Evolutionary conservation across 2,329 filamentous ascomycete genomes (phyloP).

Genomic region (Coniella lustricola): DNA sequence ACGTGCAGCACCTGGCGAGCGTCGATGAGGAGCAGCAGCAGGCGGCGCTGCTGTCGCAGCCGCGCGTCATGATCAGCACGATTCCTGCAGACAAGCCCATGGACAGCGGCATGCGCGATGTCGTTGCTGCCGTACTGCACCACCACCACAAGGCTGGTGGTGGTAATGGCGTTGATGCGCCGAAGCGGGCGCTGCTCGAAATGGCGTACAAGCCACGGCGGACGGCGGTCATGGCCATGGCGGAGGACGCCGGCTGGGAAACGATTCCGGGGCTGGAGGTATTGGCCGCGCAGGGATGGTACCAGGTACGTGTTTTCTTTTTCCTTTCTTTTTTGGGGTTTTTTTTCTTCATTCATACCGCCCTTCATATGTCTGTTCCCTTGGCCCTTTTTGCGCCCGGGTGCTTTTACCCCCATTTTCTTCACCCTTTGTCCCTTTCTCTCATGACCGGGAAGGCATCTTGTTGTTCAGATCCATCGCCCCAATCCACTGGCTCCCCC

Average conservation of each 20-base stretch:
- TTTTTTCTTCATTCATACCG: too few species aligned
- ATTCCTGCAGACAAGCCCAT: conserved; percentile 85
- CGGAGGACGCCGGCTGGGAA: conserved; percentile 68
- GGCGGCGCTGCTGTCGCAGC: conserved; percentile 37
- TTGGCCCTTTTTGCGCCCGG: too few species aligned
- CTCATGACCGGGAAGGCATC: too few species aligned
- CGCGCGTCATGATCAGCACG: conserved; percentile 75
- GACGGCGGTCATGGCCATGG: conserved; percentile 80
- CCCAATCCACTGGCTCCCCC: too few species aligned
- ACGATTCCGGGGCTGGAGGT: conserved; percentile 86
- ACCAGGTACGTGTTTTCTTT: conserved; percentile 60
- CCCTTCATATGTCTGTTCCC: too few species aligned
- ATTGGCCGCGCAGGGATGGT: conserved; percentile 79
- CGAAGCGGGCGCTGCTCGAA: conserved; percentile 64
- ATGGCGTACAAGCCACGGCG: conserved; percentile 92
- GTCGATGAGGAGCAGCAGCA: conserved; percentile 31
- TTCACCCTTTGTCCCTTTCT: too few species aligned
- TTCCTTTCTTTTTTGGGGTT: too few species aligned
- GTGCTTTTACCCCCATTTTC: too few species aligned
- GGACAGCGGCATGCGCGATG: conserved; percentile 60
- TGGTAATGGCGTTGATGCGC: conserved; percentile 24
- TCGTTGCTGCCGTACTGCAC: conserved; percentile 50
- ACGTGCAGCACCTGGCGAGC: conserved; percentile 57
- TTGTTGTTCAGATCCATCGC: too few species aligned
- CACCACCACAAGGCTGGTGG: conserved; percentile 22